These are phyloP conservation scores for Pichia terricola DNA, from an alignment of 1,139 yeast species.

Conservation along the genomic window DNA sequence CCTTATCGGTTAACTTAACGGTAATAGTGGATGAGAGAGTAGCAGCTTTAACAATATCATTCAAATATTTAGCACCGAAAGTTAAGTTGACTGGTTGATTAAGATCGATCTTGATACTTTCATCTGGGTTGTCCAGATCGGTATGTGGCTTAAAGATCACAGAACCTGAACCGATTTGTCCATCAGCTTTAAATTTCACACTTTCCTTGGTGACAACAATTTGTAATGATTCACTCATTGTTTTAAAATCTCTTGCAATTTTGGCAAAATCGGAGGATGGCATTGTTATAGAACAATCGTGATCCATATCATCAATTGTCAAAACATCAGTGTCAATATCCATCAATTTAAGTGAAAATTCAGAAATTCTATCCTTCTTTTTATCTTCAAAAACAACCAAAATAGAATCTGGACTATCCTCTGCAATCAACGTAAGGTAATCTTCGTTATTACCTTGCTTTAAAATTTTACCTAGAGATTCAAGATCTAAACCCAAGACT, in stretches of 20 bases:
- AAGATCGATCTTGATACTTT: constrained; percentile 65
- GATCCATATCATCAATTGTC: constrained; percentile 89
- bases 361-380: constrained; percentile 84
- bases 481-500: constrained; percentile 86
- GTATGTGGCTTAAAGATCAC: constrained; percentile 79
- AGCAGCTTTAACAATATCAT: constrained; percentile 88
- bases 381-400: constrained; percentile 83
- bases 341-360: constrained; percentile 86
- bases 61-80: constrained; percentile 83
- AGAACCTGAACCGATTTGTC: constrained; percentile 86
- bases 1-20: constrained; percentile 77
- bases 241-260: constrained; percentile 79
- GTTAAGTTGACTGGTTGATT: constrained; percentile 82
- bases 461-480: constrained; percentile 76
- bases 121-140: constrained; percentile 72
- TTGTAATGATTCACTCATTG: constrained; percentile 78
- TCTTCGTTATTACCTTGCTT: constrained; percentile 90
- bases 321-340: constrained; percentile 93
- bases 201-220: constrained; percentile 87
- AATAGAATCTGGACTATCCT: constrained; percentile 80
- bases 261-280: constrained; percentile 85
- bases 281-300: constrained; percentile 78
- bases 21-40: constrained; percentile 68
- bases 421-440: constrained; percentile 80
- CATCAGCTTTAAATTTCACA: constrained; percentile 82